Evolutionary conservation across 441 rosid species (phyloP), one percentile per base, ranked within the genome.

Genomic region (Populus hybrid): DNA sequence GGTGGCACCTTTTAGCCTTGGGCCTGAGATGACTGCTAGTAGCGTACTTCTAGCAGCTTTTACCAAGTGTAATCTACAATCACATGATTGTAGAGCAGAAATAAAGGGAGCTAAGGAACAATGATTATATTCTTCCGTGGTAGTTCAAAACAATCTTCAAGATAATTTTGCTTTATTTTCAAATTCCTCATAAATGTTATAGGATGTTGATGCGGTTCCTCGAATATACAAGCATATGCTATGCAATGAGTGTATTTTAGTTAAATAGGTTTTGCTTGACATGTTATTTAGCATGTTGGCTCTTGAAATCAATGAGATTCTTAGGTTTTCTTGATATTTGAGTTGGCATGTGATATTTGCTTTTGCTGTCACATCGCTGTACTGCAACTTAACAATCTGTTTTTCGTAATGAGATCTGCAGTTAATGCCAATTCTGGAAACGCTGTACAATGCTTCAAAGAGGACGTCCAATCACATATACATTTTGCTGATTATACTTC

Each of bases 391-490:
- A 65, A 75, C 61, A 40, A 67, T 65, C 66, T 74, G 77, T 32
- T 79, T 21, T 77, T 66, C 66, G 42, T 21, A 21, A 76, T 86
- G 85, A 77, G 82, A 82, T 70, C 73, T 70, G 77, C 94, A 92
- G 97, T 85, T 92, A 87, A 88, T 97, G 89, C 98, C 99, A 67
- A 90, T 97, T 83, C 86, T 97, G 88, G 99, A 94, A 86, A 92
- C 97, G 11, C 80, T 97, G 70, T 94, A 92, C 79, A 93, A 89
- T 85, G 89, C 97, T 80, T 92, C 97, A 10, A 94, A 84, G 88
- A 94, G 88, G 89, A 93, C 98, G 23, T 87, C 99, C 74, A 97
- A 94, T 87, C 99, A 97, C 77, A 94, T 97, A 80, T 97, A 97
- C 87, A 94, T 97, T 92, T 88, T 97, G 86, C 90, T 97, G 85